These are phyloP conservation scores for Cetradonia linearis DNA, from an alignment of 495 filamentous ascomycete genomes.

Conservation along the genomic window DNA sequence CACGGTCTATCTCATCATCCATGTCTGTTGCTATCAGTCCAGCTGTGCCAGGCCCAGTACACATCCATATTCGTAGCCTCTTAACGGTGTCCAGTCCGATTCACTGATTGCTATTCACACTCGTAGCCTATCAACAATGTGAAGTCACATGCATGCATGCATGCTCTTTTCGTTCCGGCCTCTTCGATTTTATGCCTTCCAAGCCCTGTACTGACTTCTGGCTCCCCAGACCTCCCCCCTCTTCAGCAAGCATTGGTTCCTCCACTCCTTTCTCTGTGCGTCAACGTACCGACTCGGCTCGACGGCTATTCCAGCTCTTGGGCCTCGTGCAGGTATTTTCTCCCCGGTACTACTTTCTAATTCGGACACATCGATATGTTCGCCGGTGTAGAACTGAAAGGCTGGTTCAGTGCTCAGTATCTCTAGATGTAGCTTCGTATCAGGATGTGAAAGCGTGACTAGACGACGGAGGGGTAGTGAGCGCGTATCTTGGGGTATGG, in stretches of 20 bases:
- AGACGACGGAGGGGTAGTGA: conserved; percentile 48
- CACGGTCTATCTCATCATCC: too few species aligned
- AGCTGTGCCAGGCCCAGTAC: neutral
- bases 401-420: conserved; percentile 84
- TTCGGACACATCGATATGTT: conserved; percentile 66
- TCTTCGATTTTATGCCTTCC: conserved; percentile 51
- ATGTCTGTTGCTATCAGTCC: neutral
- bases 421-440: conserved; percentile 66
- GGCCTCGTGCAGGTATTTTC: conserved; percentile 50
- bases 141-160: neutral
- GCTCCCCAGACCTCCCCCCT: conserved; percentile 72
- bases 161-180: too few species aligned
- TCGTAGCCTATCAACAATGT: too few species aligned
- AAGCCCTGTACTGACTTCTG: conserved; percentile 67
- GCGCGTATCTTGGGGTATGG: conserved; percentile 70
- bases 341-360: conserved; percentile 51
- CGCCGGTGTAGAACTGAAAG: conserved; percentile 93
- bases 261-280: conserved; percentile 70
- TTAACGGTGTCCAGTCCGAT: neutral
- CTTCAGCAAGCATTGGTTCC: conserved; percentile 61
- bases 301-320: conserved; percentile 72
- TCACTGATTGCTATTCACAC: too few species aligned
- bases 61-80: neutral
- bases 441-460: conserved; percentile 58
- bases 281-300: conserved; percentile 89